These are phyloP conservation scores for Botrytis squamosa DNA, from an alignment of 2,329 filamentous ascomycete species.

Conservation along the genomic window DNA sequence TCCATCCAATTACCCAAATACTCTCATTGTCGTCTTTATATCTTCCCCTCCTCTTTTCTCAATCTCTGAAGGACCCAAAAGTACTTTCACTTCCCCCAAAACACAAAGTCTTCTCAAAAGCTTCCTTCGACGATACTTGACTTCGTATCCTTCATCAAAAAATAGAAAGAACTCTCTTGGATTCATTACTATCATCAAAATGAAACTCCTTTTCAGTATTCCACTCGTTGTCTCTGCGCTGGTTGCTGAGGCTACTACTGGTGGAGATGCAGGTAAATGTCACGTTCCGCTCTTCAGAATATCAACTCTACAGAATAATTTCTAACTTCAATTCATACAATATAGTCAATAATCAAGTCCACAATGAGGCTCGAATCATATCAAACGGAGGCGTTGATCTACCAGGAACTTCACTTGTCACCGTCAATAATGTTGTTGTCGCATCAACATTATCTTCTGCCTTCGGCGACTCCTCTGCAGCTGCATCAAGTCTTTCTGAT, in stretches of 20 bases:
- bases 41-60: neutral
- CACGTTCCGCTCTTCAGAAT: neutral
- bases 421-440: slow-evolving; percentile 14
- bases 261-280: neutral
- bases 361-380: neutral
- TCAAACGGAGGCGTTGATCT: neutral
- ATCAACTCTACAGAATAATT: neutral
- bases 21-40: neutral
- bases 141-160: neutral
- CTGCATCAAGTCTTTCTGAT: slow-evolving; percentile 1
- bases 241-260: neutral
- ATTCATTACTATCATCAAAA: slow-evolving; percentile 1
- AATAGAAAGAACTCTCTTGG: neutral
- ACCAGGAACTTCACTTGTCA: slow-evolving; percentile 3
- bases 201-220: slow-evolving; percentile 16
- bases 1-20: neutral
- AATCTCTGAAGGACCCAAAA: neutral
- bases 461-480: neutral
- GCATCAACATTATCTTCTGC: neutral
- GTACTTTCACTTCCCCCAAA: neutral
- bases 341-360: neutral
- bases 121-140: neutral
- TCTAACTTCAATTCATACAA: neutral
- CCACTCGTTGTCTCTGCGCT: neutral
- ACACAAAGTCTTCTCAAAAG: neutral